These are phyloP conservation scores for Candida quercuum DNA, from an alignment of 805 yeast genomes.

Conservation along the genomic window DNA sequence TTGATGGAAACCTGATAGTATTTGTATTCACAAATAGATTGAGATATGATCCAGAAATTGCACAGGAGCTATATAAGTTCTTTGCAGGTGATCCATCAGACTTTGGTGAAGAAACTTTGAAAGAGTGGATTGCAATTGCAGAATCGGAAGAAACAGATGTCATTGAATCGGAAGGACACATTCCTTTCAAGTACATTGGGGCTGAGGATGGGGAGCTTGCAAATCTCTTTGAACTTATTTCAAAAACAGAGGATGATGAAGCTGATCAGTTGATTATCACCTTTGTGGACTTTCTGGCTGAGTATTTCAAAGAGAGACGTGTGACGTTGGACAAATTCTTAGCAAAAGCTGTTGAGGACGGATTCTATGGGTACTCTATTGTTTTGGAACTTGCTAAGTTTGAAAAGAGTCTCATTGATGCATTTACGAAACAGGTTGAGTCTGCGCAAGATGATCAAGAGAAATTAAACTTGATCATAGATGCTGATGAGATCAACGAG, in stretches of 20 bases:
- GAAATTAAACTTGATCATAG: conserved; percentile 14
- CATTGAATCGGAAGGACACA: conserved; percentile 15
- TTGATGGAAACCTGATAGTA: conserved; percentile 29
- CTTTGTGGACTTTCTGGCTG: conserved; percentile 14
- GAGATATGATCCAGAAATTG: conserved; percentile 14
- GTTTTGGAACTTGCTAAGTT: conserved; percentile 13
- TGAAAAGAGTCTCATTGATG: conserved; percentile 11
- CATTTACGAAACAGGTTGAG: conserved; percentile 5
- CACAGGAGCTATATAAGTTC: conserved; percentile 13
- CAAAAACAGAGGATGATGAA: conserved; percentile 5
- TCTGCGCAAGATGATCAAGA: conserved; percentile 5
- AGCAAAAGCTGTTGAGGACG: background rate
- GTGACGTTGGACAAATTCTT: conserved; percentile 4
- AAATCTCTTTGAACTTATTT: background rate
- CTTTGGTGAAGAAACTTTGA: conserved; percentile 8
- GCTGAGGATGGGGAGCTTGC: background rate
- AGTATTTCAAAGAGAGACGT: conserved; percentile 11
- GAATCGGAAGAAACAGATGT: conserved; percentile 17
- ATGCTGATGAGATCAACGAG: conserved; percentile 17
- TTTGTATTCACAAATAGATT: conserved; percentile 25
- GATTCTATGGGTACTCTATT: conserved; percentile 6
- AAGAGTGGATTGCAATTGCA: conserved; percentile 12
- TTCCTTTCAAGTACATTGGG: conserved; percentile 12
- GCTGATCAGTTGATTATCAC: conserved; percentile 16
- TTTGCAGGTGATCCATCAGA: conserved; percentile 6